phyloP scores from a whole-genome alignment of 164 flowering plant species.

The Liquidambar formosana region DNA sequence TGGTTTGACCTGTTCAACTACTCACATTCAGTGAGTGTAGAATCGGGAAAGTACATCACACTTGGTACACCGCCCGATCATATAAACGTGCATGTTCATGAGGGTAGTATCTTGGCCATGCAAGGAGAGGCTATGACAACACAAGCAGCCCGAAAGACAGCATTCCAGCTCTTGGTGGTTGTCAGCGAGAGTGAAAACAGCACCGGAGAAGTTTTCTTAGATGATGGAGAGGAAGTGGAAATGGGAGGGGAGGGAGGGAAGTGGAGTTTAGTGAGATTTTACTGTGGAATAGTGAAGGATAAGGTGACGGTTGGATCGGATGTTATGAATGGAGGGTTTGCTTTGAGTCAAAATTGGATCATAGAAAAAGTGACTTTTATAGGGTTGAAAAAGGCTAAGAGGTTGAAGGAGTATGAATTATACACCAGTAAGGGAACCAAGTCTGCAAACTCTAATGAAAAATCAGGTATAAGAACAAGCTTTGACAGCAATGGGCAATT shows the following conservation, averaged over 20 bases:
- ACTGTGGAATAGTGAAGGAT: constrained; percentile 16
- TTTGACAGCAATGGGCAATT: constrained; percentile 18
- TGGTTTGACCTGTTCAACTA: constrained; percentile 73
- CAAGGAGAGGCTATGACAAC: too few species aligned
- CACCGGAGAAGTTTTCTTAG: constrained; percentile 60
- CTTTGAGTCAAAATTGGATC: constrained; percentile 48
- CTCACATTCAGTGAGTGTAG: constrained; percentile 33
- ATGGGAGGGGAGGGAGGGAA: too few species aligned
- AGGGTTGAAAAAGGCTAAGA: constrained; percentile 53
- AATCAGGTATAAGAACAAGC: too few species aligned
- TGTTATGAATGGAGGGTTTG: constrained; percentile 55
- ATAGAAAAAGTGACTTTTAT: constrained; percentile 51
- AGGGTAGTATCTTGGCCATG: constrained; percentile 65
- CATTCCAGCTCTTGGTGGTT: constrained; percentile 63
- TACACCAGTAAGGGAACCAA: too few species aligned
- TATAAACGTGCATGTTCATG: constrained; percentile 66
- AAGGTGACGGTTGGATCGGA: constrained; percentile 36
- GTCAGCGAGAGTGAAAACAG: constrained; percentile 30
- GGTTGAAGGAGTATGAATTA: too few species aligned
- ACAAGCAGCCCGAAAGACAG: too few species aligned
- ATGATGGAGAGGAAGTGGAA: too few species aligned
- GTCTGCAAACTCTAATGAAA: too few species aligned
- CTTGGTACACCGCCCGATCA: constrained; percentile 62
- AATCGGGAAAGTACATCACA: constrained; percentile 36
- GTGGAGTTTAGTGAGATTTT: too few species aligned